These are phyloP conservation scores for Dicorynia guianensis DNA, from an alignment of 306 rosid genomes.

Conservation along the genomic window DNA sequence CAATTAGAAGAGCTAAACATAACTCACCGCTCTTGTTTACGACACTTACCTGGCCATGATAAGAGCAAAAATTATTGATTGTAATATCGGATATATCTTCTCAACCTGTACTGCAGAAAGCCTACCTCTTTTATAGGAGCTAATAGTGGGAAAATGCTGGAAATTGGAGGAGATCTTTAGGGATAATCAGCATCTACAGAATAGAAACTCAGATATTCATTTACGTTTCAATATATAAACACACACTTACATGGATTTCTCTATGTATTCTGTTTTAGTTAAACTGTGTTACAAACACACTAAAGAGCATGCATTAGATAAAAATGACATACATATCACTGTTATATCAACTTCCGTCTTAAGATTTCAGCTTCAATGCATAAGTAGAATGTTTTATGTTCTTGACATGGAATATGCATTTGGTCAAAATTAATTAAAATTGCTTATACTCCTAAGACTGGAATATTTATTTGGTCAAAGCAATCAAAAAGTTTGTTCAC, in stretches of 20 bases:
- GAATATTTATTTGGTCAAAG: not conserved
- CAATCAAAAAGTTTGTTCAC: not conserved
- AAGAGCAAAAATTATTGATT: not conserved
- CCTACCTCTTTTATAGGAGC: not conserved
- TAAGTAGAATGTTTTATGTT: no score
- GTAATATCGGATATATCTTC: not conserved
- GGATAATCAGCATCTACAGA: no score
- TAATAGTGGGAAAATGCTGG: not conserved
- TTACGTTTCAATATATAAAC: no score
- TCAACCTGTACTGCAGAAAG: not conserved
- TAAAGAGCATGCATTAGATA: no score
- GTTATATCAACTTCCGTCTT: no score
- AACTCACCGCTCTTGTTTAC: no score
- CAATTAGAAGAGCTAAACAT: no score
- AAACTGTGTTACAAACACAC: not conserved
- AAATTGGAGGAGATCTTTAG: not conserved
- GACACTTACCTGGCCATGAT: no score
- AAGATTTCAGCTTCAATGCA: no score
- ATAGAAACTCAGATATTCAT: not conserved
- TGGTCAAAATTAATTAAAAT: not conserved
- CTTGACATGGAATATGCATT: not conserved
- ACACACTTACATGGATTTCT: no score
- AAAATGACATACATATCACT: no score
- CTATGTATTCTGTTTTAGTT: not conserved
- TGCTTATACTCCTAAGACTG: not conserved